A percentile compares a stretch with the other conserved stretches of the same genome.
Conservation (phyloP, 2,329 filamentous ascomycete genomes). For the Leptoxyphium fumago region DNA sequence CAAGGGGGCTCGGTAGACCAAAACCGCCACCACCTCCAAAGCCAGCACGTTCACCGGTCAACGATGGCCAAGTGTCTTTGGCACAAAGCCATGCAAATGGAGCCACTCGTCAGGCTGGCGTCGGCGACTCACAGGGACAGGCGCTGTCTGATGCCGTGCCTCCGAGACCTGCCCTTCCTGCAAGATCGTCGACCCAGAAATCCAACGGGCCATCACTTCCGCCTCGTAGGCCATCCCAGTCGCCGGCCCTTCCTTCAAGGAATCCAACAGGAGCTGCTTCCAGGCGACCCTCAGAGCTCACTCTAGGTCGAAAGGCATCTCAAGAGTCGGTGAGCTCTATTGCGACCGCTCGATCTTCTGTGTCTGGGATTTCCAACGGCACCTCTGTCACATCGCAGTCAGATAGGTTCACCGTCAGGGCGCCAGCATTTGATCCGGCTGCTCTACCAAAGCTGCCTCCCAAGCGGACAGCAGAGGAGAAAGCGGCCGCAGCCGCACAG, state of each 20-base stretch:
- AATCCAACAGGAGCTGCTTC: conserved; percentile 25
- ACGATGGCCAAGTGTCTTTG: conserved; percentile 5
- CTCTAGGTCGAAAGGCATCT: conserved; percentile 25
- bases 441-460: conserved; percentile 41
- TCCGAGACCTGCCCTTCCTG: conserved; percentile 29
- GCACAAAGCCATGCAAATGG: conserved; percentile 18
- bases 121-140: conserved; percentile 26
- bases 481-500: conserved; percentile 17
- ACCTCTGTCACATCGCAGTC: conserved; percentile 15
- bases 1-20: conserved; percentile 11
- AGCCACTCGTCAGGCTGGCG: conserved; percentile 21
- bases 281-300: conserved; percentile 7
- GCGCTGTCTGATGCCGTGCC: conserved; percentile 3
- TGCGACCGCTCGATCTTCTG: conserved; percentile 31
- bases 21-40: conserved; percentile 23
- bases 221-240: conserved; percentile 22
- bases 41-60: conserved; percentile 18
- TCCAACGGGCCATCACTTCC: conserved; percentile 32
- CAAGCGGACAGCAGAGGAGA: conserved; percentile 30
- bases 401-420: conserved; percentile 13
- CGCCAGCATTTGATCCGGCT: conserved; percentile 42
- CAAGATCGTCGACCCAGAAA: conserved; percentile 25
- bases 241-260: conserved; percentile 30
- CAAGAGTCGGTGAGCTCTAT: conserved; percentile 39
- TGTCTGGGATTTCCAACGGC: conserved; percentile 33